Base-by-base conservation (phyloP, 352 stramenopile species). In the Pythium biforme region DNA sequence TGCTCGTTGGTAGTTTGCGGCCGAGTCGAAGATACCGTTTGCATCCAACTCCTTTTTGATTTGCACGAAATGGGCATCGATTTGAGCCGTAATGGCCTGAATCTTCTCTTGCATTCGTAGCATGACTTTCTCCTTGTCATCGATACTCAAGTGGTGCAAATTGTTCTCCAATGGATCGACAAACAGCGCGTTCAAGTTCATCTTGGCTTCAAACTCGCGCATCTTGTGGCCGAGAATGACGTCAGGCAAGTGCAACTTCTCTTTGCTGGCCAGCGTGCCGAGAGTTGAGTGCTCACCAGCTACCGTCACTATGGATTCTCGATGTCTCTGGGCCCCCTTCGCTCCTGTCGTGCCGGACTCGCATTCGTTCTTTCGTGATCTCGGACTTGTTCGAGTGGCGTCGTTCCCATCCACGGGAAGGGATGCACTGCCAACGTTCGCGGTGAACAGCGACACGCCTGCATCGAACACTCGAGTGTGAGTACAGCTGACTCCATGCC, bases 141-240 rank as follows among this genome's bases (percentile, higher is more conserved):
- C 81, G 20, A 92, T 64, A 27, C 66, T 82, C 23, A 92, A 64
- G 3, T 70, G 70, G 12, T 79, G 72, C 37, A 92, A 66, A 53
- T 68, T 75, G 5, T 69, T 76, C 43, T 89, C 79, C 10, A 84
- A 60, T 47, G 81, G 81, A 34, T 89, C 81, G n/a, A 74, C 65
- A 40, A 86, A 75, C 26, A 89, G 53, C 12, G 62, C 72, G 19
- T 78, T 76, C 10, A 71, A 59, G 55, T 75, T 81, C 29, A 79
- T 86, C 31, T 84, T 83, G 17, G 81, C 81, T 55, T 93, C 81
- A 61, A 91, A 91, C 43, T 89, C 80, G 56, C 83, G 69, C 80
- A 90, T 88, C 53, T 93, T 93, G 68, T 93, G 81, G 56, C 74
- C 72, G 41, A 93, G 48, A 43, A 93, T 75, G 19, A 91, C 78